Evolutionary conservation across 1,139 yeast species (phyloP).

Genomic region (Tardiomyces depauwii): DNA sequence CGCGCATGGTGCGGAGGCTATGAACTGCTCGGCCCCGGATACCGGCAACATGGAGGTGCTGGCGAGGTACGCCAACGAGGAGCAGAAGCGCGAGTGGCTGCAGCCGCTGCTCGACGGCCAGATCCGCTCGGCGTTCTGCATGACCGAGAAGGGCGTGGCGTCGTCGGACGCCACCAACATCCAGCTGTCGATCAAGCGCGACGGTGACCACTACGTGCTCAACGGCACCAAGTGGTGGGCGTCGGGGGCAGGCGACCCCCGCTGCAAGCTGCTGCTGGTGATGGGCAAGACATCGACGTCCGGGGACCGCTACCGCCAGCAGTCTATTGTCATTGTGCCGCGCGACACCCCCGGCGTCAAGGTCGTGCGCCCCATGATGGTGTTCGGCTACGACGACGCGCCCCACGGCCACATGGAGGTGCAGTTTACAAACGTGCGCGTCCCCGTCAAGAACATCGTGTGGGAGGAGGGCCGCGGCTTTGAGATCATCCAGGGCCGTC

Average conservation of each 20-base stretch:
- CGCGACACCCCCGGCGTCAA: constrained; percentile 44
- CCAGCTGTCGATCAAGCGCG: constrained; percentile 36
- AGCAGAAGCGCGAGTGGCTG: constrained; percentile 45
- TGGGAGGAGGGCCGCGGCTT: constrained; percentile 48
- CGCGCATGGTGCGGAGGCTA: constrained; percentile 48
- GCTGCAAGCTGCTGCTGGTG: constrained; percentile 47
- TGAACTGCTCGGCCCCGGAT: constrained; percentile 59
- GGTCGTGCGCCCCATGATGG: constrained; percentile 43
- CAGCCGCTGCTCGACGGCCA: constrained; percentile 47
- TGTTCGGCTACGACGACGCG: constrained; percentile 60
- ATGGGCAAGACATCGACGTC: constrained; percentile 46
- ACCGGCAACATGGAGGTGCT: constrained; percentile 69
- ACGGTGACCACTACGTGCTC: constrained; percentile 41
- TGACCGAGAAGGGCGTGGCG: constrained; percentile 60
- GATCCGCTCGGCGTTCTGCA: constrained; percentile 55
- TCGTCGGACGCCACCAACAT: constrained; percentile 62
- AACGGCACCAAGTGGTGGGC: constrained; percentile 71
- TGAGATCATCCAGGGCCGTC: constrained; percentile 55
- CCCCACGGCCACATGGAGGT: constrained; percentile 69
- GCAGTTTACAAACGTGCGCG: constrained; percentile 40
- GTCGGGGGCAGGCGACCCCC: constrained; percentile 66
- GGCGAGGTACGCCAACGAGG: constrained; percentile 45
- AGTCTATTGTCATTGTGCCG: constrained; percentile 50
- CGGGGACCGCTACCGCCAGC: constrained; percentile 37
- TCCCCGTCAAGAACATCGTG: constrained; percentile 36